Evolutionary conservation across 2,329 filamentous ascomycete species (phyloP).

Genomic region (Ascochyta clinopodiicola): DNA sequence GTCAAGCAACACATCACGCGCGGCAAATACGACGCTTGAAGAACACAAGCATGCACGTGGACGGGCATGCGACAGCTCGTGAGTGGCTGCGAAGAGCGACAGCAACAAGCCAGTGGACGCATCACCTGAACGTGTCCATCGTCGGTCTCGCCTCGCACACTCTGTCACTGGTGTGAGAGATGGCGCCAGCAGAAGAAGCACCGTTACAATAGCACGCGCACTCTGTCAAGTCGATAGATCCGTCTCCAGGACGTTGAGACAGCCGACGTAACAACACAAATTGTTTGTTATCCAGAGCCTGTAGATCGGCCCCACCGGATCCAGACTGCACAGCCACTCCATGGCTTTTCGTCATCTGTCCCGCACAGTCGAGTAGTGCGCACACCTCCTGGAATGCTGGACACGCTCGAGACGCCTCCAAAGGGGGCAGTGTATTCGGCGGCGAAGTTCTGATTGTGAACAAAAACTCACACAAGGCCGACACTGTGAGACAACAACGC

Average conservation of each 20-base stretch:
- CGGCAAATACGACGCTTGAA: background rate
- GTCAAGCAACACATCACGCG: background rate
- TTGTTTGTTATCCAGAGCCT: background rate
- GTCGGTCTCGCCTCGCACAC: background rate
- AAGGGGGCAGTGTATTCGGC: conserved; percentile 13
- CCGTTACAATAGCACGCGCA: background rate
- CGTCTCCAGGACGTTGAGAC: background rate
- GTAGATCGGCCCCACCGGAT: conserved; percentile 11
- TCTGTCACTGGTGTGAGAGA: background rate
- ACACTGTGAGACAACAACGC: background rate
- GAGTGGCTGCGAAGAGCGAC: background rate
- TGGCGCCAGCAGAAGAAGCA: background rate
- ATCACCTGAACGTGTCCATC: too few relatives aligned
- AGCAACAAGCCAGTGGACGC: background rate
- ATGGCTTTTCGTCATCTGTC: conserved; percentile 7
- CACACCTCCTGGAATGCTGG: conserved; percentile 7
- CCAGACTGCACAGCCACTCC: conserved; percentile 18
- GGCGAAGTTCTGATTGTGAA: conserved; percentile 5
- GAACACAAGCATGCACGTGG: background rate
- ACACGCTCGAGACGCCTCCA: conserved; percentile 7
- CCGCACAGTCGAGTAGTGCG: background rate
- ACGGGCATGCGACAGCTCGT: background rate
- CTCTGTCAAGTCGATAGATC: background rate
- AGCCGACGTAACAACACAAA: background rate
- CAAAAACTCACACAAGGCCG: conserved; percentile 5